These are phyloP conservation scores for Colletotrichum sp. DNA, from an alignment of 2,329 filamentous ascomycete species.

Conservation along the genomic window DNA sequence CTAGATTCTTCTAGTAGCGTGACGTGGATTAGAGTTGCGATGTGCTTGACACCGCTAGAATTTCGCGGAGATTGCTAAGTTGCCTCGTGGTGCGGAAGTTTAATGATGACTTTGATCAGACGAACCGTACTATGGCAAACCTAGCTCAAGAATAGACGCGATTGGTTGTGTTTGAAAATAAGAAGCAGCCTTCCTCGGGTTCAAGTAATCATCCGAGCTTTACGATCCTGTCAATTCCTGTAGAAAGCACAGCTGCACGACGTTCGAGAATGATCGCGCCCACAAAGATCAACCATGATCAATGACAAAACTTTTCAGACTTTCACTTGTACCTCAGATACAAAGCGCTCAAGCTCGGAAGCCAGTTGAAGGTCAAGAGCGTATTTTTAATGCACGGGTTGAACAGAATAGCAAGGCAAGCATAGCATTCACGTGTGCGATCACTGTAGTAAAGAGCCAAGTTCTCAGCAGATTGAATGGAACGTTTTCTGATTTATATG, in stretches of 20 bases:
- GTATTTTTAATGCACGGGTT: background rate
- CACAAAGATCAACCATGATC: background rate
- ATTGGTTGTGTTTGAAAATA: background rate
- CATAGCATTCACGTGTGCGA: background rate
- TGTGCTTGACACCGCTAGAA: background rate
- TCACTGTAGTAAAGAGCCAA: fast-evolving
- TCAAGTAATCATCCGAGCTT: background rate
- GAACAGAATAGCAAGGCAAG: background rate
- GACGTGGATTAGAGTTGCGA: background rate
- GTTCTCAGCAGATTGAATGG: background rate
- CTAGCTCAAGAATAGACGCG: background rate
- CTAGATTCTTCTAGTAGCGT: background rate
- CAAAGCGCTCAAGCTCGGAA: background rate
- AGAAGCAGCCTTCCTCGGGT: background rate
- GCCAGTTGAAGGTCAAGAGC: fast-evolving
- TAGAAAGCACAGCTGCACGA: background rate
- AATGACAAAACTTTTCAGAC: background rate
- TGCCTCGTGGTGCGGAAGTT: background rate
- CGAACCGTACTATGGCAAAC: background rate
- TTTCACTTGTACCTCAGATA: background rate
- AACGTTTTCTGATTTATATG: background rate
- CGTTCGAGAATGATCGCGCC: background rate
- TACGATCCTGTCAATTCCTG: background rate
- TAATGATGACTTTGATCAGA: background rate
- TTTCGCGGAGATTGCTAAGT: background rate